Percentiles rank a stretch among this genome's conserved stretches.
These are phyloP conservation scores for Coemansia erecta DNA, from an alignment of 192 early-diverging fungal species.

Conservation along the genomic window DNA sequence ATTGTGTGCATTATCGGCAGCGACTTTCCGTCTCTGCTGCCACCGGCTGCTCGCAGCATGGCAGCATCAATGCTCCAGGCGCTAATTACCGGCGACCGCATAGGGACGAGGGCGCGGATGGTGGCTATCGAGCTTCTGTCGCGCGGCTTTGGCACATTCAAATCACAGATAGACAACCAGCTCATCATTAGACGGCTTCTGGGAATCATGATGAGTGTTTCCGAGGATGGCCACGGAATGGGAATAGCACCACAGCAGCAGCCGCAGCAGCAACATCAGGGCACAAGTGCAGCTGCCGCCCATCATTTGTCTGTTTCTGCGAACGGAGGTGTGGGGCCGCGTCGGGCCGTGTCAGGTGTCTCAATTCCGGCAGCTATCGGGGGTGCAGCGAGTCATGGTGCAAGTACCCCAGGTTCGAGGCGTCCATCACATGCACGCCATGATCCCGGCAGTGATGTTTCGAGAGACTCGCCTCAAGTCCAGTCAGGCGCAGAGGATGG, in stretches of 20 bases:
- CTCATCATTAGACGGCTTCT: constrained; percentile 32
- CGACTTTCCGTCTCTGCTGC: constrained; percentile 44
- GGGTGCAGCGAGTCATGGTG: constrained; percentile 1
- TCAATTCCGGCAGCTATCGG: constrained; percentile 11
- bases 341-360: constrained; percentile 25
- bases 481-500: no score
- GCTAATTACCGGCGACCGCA: constrained; percentile 17
- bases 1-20: constrained; percentile 49
- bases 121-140: constrained; percentile 47
- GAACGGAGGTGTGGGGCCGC: constrained; percentile 12
- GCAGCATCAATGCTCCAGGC: constrained; percentile 46
- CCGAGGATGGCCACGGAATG: constrained; percentile 18
- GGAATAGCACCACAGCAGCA: not conserved
- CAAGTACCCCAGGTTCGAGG: constrained; percentile 7
- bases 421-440: not conserved
- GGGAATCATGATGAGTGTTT: constrained; percentile 25
- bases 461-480: no score
- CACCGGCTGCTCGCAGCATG: constrained; percentile 48
- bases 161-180: constrained; percentile 44
- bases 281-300: not conserved
- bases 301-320: not conserved
- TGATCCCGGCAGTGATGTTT: not conserved
- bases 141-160: constrained; percentile 45
- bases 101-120: constrained; percentile 20
- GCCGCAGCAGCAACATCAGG: not conserved